Percentiles rank a stretch among this genome's conserved stretches.
Evolutionary conservation across 2,329 filamentous ascomycete genomes (phyloP).

Genomic region (Colletotrichum cereale): DNA sequence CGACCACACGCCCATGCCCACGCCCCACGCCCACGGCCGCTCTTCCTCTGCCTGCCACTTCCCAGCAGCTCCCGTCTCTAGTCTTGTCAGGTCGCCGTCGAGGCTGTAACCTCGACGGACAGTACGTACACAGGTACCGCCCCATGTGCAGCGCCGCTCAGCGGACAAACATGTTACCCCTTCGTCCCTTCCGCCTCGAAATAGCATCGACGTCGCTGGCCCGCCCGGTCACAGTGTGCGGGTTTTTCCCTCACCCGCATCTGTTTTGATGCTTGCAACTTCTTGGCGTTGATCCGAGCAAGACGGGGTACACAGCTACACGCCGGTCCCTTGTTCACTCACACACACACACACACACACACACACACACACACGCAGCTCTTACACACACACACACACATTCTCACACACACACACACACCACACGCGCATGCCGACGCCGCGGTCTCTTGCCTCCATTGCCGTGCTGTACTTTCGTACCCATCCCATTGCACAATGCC

Average conservation of each 20-base stretch:
- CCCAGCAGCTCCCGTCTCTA: conserved; percentile 12
- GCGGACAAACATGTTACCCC: conserved; percentile 17
- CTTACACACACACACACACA: conserved; percentile 13
- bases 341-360: conserved; percentile 8
- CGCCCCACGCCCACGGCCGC: background rate
- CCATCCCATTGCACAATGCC: conserved; percentile 15
- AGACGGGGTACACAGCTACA: conserved; percentile 40
- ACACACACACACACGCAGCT: conserved; percentile 9
- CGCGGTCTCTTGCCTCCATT: conserved; percentile 31
- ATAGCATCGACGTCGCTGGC: conserved; percentile 35
- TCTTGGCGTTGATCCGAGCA: conserved; percentile 42
- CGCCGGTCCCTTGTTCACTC: conserved; percentile 39
- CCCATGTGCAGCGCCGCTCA: background rate
- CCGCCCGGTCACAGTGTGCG: conserved; percentile 41
- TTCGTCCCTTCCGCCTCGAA: conserved; percentile 36
- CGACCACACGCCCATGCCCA: background rate
- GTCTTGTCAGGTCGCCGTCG: conserved; percentile 9
- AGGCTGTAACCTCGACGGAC: background rate
- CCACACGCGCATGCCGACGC: conserved; percentile 16
- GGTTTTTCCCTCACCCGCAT: conserved; percentile 40
- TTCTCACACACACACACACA: conserved; percentile 1
- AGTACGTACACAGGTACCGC: conserved; percentile 1
- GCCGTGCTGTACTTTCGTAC: conserved; percentile 17
- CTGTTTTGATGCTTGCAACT: conserved; percentile 41
- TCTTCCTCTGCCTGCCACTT: conserved; percentile 9